Evolutionary conservation across 768 basidiomycete genomes (phyloP).

Genomic region (Mycena filopes): DNA sequence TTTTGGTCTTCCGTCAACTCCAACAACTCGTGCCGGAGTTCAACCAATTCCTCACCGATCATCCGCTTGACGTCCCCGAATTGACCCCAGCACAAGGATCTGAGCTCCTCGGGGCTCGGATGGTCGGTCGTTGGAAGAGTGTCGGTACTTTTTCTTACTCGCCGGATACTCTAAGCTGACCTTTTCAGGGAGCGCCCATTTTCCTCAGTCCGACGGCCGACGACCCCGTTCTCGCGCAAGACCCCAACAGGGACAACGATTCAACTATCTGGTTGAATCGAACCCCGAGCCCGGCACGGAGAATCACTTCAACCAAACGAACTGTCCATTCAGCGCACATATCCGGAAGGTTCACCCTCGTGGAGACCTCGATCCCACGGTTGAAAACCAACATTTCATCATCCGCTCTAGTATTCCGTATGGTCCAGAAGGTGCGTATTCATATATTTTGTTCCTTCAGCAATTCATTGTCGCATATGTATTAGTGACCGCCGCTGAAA

Average conservation of each 20-base stretch:
- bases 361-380: constrained; percentile 29
- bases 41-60: constrained; percentile 37
- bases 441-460: background rate
- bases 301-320: constrained; percentile 34
- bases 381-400: constrained; percentile 36
- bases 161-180: background rate
- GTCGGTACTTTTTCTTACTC: constrained; percentile 25
- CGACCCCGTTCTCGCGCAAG: constrained; percentile 35
- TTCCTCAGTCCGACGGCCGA: constrained; percentile 41
- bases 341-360: constrained; percentile 45
- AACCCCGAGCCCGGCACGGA: constrained; percentile 30
- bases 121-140: constrained; percentile 48
- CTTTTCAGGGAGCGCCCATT: constrained; percentile 45
- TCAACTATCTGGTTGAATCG: constrained; percentile 37
- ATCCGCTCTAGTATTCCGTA: constrained; percentile 49
- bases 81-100: constrained; percentile 38
- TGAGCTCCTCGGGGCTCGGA: constrained; percentile 44
- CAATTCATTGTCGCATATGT: too few relatives aligned
- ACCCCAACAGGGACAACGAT: constrained; percentile 44
- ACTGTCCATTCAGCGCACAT: constrained; percentile 47
- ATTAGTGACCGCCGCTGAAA: constrained; percentile 26
- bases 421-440: constrained; percentile 33
- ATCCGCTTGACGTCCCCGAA: constrained; percentile 30
- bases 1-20: constrained; percentile 39
- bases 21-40: constrained; percentile 47